phyloP scores from a whole-genome alignment of 129 eudicot species.

The Lonicera japonica region DNA sequence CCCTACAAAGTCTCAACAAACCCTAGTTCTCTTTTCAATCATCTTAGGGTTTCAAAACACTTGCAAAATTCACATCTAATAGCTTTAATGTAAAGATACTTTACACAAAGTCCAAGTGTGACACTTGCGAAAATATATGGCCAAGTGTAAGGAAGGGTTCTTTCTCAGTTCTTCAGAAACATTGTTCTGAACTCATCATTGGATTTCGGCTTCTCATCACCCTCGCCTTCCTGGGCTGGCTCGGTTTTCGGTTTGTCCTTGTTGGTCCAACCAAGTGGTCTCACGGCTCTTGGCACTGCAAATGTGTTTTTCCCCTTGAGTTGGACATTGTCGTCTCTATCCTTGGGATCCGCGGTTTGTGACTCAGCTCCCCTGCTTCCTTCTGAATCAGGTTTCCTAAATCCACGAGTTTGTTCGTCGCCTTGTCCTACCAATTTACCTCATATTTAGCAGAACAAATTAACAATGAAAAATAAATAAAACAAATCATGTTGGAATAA shows the following conservation, averaged over 20 bases:
- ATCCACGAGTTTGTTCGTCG: slow-evolving; percentile 7
- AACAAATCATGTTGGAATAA: no score
- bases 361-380: not conserved
- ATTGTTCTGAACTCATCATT: slow-evolving; percentile 75
- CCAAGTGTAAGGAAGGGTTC: no score
- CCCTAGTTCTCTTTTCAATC: not conserved
- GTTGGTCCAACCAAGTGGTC: slow-evolving; percentile 45
- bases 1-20: no score
- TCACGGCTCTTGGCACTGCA: slow-evolving; percentile 78
- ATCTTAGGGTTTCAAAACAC: not conserved
- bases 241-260: slow-evolving; percentile 23
- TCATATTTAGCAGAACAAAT: not conserved
- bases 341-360: slow-evolving; percentile 6
- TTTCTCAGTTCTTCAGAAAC: slow-evolving; percentile 36
- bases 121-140: not conserved
- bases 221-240: slow-evolving; percentile 34
- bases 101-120: not conserved
- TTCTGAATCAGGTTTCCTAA: not conserved
- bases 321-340: slow-evolving; percentile 24
- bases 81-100: not conserved
- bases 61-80: not conserved
- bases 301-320: slow-evolving; percentile 72
- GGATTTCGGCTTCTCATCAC: slow-evolving; percentile 73
- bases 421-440: slow-evolving; percentile 18
- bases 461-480: not conserved